phyloP scores from a whole-genome alignment of 768 basidiomycete genomes.

The Hemileccinum rubropunctum region DNA sequence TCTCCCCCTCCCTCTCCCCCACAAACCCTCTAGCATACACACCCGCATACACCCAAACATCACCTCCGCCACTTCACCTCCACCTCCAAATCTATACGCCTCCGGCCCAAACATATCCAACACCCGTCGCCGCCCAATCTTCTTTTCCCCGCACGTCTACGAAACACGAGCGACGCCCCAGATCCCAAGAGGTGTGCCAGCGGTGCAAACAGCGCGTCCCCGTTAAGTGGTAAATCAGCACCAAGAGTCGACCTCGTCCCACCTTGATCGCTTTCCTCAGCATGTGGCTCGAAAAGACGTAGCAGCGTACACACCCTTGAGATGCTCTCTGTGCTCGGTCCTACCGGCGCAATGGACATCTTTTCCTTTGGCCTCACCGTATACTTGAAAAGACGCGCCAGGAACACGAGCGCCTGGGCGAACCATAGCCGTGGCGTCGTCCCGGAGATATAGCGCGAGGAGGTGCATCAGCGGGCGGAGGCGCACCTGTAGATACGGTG shows the following conservation, averaged over 20 bases:
- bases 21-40: conserved; percentile 79
- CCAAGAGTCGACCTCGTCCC: not conserved
- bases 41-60: conserved; percentile 87
- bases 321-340: conserved; percentile 54
- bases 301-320: conserved; percentile 53
- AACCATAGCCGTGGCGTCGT: conserved; percentile 62
- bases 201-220: conserved; percentile 42
- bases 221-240: conserved; percentile 42
- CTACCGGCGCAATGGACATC: conserved; percentile 51
- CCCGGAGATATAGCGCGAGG: conserved; percentile 53
- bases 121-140: conserved; percentile 65
- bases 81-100: conserved; percentile 23
- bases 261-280: not conserved
- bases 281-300: conserved; percentile 27
- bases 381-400: conserved; percentile 48
- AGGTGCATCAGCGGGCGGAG: conserved; percentile 54
- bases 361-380: conserved; percentile 40
- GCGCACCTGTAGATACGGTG: conserved; percentile 7
- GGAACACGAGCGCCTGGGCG: conserved; percentile 58
- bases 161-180: conserved; percentile 68
- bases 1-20: conserved; percentile 23
- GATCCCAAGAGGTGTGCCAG: conserved; percentile 82
- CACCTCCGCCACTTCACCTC: conserved; percentile 26
- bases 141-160: conserved; percentile 48
- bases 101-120: conserved; percentile 41